Evolutionary conservation across 164 flowering plant species (phyloP).

Genomic region (Cinnamomum micranthum): DNA sequence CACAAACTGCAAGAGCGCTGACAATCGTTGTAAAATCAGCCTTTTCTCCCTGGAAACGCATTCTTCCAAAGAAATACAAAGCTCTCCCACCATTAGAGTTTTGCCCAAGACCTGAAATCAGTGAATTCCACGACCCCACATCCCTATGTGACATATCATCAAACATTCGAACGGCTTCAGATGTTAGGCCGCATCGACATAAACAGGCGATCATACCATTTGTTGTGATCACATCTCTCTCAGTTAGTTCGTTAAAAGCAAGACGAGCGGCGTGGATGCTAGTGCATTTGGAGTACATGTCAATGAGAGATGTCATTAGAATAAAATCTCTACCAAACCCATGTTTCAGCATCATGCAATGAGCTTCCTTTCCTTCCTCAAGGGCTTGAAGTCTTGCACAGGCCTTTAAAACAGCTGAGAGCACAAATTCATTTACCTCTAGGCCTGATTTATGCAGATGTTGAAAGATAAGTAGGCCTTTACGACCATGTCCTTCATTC

Average conservation of each 20-base stretch:
- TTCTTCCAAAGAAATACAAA: conserved; percentile 20
- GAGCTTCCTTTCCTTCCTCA: conserved; percentile 33
- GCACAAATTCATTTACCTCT: conserved; percentile 17
- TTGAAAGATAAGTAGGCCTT: conserved; percentile 22
- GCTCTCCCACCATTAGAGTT: conserved; percentile 24
- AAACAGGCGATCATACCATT: conserved; percentile 36
- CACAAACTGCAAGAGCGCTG: conserved; percentile 31
- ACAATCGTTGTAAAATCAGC: conserved; percentile 32
- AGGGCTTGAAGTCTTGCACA: conserved; percentile 29
- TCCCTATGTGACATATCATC: conserved; percentile 24
- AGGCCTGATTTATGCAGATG: conserved; percentile 20
- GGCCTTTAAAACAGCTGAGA: conserved; percentile 24
- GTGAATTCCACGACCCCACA: conserved; percentile 41
- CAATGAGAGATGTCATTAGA: conserved; percentile 37
- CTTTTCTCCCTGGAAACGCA: conserved; percentile 26
- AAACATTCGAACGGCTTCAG: conserved; percentile 33
- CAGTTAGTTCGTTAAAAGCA: conserved; percentile 35
- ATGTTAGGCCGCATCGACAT: conserved; percentile 18
- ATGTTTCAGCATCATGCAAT: conserved; percentile 24
- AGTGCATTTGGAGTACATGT: conserved; percentile 33
- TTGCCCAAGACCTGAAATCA: conserved; percentile 32
- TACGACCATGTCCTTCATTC: conserved; percentile 17
- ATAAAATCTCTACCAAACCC: conserved; percentile 24
- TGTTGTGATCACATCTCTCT: conserved; percentile 29
- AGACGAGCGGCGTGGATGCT: conserved; percentile 23